Conservation (phyloP, 169 alveolate genomes). For the Eimeria maxima region DNA sequence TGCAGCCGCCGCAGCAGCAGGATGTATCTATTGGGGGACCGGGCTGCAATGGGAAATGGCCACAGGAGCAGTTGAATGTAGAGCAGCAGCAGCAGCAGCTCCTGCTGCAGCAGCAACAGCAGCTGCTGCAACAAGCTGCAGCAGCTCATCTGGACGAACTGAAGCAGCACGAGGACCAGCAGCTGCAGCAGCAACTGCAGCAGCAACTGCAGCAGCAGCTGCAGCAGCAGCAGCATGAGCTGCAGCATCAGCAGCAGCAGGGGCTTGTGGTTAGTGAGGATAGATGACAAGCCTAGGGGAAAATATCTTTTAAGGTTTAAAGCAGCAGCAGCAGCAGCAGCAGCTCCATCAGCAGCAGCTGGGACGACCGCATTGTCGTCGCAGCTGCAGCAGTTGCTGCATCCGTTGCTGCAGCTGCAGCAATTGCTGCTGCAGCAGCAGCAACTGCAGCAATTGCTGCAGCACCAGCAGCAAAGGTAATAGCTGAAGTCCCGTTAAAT, state of each 20-base stretch:
- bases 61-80: neutral
- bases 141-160: neutral
- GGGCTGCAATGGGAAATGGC: neutral
- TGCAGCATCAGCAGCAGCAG: slow-evolving; percentile 64
- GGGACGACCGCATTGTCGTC: neutral
- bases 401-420: neutral
- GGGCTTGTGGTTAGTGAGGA: neutral
- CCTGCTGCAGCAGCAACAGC: slow-evolving; percentile 18
- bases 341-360: slow-evolving; percentile 46
- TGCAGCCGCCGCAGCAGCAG: slow-evolving; percentile 32
- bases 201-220: too few relatives aligned
- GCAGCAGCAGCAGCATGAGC: slow-evolving; percentile 49
- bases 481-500: too few relatives aligned
- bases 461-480: slow-evolving; percentile 1
- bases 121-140: slow-evolving; percentile 29
- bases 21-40: neutral
- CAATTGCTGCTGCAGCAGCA: neutral
- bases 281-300: neutral
- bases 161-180: slow-evolving; percentile 15
- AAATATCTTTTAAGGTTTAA: neutral
- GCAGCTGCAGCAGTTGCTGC: neutral
- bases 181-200: slow-evolving; percentile 70
- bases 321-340: slow-evolving; percentile 51
- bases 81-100: neutral
- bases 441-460: neutral